Evolutionary conservation across 176 grass and related monocot genomes (phyloP).

Genomic region (Otatea glauca): DNA sequence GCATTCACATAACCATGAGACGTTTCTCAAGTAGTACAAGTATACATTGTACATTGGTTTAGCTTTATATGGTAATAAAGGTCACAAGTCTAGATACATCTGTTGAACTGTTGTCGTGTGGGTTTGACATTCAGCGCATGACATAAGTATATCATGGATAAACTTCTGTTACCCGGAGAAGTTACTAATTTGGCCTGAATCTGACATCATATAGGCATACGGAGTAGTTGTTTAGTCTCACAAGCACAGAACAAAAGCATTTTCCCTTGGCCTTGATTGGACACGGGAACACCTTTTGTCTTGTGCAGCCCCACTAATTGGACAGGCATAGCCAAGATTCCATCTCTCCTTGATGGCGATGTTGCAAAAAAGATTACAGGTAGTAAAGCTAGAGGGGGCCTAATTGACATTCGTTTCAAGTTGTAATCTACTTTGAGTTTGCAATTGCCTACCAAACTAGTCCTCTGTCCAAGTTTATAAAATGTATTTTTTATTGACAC

Average conservation of each 20-base stretch:
- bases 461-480: too few relatives aligned
- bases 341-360: slow-evolving; percentile 32
- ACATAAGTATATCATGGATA: not conserved
- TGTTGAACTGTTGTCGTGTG: not conserved
- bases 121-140: not conserved
- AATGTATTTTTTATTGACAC: too few relatives aligned
- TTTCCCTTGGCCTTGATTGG: slow-evolving; percentile 31
- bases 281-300: slow-evolving; percentile 39
- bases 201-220: not conserved
- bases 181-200: not conserved
- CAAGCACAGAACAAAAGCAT: slow-evolving; percentile 5
- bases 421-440: not conserved
- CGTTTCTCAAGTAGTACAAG: not conserved
- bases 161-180: not conserved
- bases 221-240: not conserved
- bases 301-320: slow-evolving; percentile 12
- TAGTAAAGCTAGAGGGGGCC: slow-evolving; percentile 8
- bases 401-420: not conserved
- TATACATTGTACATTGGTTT: not conserved
- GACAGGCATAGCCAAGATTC: slow-evolving; percentile 47
- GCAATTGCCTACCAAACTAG: not conserved
- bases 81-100: too few relatives aligned
- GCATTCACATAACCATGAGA: not conserved
- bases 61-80: not conserved
- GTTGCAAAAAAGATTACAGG: not conserved